These are phyloP conservation scores for Xylaria castorea DNA, from an alignment of 495 filamentous ascomycete genomes.

Conservation along the genomic window DNA sequence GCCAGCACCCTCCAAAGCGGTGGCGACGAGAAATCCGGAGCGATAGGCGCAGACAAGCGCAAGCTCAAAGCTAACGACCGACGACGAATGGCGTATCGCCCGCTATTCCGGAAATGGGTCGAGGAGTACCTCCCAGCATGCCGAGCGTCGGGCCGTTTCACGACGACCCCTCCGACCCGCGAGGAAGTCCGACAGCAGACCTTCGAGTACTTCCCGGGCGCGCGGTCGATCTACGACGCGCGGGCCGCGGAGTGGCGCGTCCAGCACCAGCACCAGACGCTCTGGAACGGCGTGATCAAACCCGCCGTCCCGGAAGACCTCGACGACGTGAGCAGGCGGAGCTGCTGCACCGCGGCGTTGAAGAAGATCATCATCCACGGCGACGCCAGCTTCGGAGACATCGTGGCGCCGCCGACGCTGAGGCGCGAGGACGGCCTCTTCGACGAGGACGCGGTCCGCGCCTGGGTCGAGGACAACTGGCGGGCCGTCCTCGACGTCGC, in stretches of 20 bases:
- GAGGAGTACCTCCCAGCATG: conserved; percentile 60
- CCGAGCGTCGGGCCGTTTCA: conserved; percentile 41
- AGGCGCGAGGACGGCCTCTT: conserved; percentile 47
- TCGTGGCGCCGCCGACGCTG: conserved; percentile 28
- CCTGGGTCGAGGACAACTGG: conserved; percentile 48
- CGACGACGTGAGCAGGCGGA: conserved; percentile 32
- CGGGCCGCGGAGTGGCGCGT: conserved; percentile 39
- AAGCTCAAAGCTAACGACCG: conserved; percentile 61
- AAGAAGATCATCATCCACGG: conserved; percentile 48
- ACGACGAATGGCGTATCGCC: conserved; percentile 52
- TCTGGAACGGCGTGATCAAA: conserved; percentile 49
- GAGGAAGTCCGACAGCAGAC: conserved; percentile 43
- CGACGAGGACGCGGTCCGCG: conserved; percentile 40
- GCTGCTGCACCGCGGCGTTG: conserved; percentile 40
- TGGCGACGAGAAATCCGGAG: conserved; percentile 30
- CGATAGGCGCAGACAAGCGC: conserved; percentile 33
- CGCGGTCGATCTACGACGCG: conserved; percentile 33
- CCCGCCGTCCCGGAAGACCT: conserved; percentile 33
- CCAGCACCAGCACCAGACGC: conserved; percentile 34
- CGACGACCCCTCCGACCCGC: conserved; percentile 33
- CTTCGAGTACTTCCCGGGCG: conserved; percentile 44
- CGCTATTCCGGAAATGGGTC: conserved; percentile 58
- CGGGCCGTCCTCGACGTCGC: conserved; percentile 42
- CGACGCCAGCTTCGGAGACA: conserved; percentile 40
- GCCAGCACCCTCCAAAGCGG: background rate